A percentile compares a stretch with the other conserved stretches of the same genome.
Conservation (phyloP, 352 stramenopile genomes). For the Phytophthora kernoviae region DNA sequence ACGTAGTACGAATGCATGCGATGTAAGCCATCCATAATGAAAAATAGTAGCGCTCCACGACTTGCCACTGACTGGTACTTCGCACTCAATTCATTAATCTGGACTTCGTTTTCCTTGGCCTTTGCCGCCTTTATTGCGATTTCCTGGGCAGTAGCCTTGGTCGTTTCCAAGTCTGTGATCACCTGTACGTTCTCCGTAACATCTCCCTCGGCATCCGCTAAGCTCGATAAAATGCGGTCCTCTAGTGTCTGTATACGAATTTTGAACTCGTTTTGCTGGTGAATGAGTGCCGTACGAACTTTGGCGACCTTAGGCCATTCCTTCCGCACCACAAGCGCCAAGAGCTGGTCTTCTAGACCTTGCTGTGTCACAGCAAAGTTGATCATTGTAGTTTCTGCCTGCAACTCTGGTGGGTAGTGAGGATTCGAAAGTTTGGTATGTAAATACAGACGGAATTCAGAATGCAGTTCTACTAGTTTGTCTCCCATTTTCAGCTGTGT, state of each 20-base stretch:
- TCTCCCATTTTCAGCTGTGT: slow-evolving; percentile 85
- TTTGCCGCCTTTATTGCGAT: slow-evolving; percentile 86
- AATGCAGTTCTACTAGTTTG: slow-evolving; percentile 85
- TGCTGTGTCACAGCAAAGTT: slow-evolving; percentile 92
- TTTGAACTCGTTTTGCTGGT: slow-evolving; percentile 92
- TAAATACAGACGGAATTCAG: slow-evolving; percentile 86
- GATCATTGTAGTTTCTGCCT: slow-evolving; percentile 91
- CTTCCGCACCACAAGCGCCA: slow-evolving; percentile 88
- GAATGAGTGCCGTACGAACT: slow-evolving; percentile 76
- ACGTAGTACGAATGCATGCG: slow-evolving; percentile 96
- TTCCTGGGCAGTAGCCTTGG: slow-evolving; percentile 88
- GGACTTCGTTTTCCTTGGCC: slow-evolving; percentile 69
- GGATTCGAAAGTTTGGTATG: slow-evolving; percentile 95
- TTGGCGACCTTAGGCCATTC: slow-evolving; percentile 90
- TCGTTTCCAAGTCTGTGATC: slow-evolving; percentile 94
- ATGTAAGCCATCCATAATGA: slow-evolving; percentile 93
- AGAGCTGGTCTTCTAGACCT: slow-evolving; percentile 91
- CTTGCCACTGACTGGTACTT: slow-evolving; percentile 93
- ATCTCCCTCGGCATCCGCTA: slow-evolving; percentile 84
- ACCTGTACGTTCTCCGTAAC: slow-evolving; percentile 96
- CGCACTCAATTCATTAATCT: slow-evolving; percentile 86
- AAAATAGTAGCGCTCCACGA: slow-evolving; percentile 94
- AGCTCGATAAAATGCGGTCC: slow-evolving; percentile 87
- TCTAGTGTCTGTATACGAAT: slow-evolving; percentile 88
- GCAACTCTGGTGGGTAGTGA: slow-evolving; percentile 91